phyloP scores from a whole-genome alignment of 129 eudicot genomes.

The Heracleum sosnowskyi region DNA sequence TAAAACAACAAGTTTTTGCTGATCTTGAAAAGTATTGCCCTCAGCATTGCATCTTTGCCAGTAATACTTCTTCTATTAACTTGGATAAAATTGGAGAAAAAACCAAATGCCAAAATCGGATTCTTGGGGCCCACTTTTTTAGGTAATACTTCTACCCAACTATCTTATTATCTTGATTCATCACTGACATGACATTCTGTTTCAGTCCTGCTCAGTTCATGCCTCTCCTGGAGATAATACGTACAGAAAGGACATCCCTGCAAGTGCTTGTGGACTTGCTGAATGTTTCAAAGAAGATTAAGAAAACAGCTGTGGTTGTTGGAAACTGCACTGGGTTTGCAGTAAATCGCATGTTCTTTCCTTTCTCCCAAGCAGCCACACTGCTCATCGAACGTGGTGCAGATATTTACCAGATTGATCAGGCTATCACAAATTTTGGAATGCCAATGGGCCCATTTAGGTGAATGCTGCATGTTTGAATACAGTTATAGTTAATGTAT shows the following conservation, averaged over 20 bases:
- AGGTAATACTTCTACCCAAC: conserved; percentile 24
- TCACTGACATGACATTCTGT: neutral
- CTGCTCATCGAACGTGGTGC: conserved; percentile 41
- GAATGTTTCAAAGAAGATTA: conserved; percentile 39
- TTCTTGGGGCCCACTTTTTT: conserved; percentile 45
- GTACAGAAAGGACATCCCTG: conserved; percentile 32
- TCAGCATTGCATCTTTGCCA: conserved; percentile 41
- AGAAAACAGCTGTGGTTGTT: conserved; percentile 44
- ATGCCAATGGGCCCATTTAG: conserved; percentile 54
- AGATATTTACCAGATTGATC: conserved; percentile 38
- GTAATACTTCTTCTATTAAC: conserved; percentile 34
- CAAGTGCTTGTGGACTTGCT: conserved; percentile 52
- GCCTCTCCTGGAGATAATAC: conserved; percentile 53
- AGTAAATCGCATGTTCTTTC: conserved; percentile 31
- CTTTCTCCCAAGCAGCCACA: conserved; percentile 37
- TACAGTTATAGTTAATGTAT: neutral
- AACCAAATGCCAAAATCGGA: conserved; percentile 30
- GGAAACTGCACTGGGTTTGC: conserved; percentile 40
- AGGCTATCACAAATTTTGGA: conserved; percentile 45
- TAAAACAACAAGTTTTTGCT: conserved; percentile 37
- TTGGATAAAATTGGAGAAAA: conserved; percentile 27
- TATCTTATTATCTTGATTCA: neutral
- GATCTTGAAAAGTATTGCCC: conserved; percentile 38
- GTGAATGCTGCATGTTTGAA: conserved; percentile 18
- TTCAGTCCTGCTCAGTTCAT: conserved; percentile 35